Percentiles rank a stretch among this genome's conserved stretches.
These are phyloP conservation scores for Mortierella alpina DNA, from an alignment of 192 early-diverging fungal genomes.

Conservation along the genomic window DNA sequence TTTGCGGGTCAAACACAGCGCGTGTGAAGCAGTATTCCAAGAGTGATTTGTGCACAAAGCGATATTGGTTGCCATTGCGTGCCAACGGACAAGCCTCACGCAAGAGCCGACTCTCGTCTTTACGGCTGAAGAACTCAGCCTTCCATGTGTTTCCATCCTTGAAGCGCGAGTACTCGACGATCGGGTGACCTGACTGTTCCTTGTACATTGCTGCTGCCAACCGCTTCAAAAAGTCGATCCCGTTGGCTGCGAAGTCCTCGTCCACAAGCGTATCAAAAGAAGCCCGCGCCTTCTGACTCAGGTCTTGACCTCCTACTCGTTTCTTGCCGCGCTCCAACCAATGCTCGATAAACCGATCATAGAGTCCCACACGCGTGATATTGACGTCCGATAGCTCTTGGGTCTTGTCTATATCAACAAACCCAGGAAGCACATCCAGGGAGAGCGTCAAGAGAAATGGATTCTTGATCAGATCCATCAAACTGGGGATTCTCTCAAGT, in stretches of 20 bases:
- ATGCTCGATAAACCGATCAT: not conserved
- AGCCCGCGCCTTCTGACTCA: not conserved
- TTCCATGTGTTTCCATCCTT: not conserved
- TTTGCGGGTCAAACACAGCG: not conserved
- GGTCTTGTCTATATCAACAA: too few species aligned
- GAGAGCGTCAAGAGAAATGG: not conserved
- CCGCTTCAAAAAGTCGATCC: too few species aligned
- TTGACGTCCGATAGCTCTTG: too few species aligned
- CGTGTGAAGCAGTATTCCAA: not conserved
- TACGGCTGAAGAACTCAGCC: not conserved
- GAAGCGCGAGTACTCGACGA: not conserved
- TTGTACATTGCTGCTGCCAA: too few species aligned
- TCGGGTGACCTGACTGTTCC: not conserved
- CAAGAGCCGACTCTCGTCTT: not conserved
- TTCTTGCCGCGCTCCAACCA: not conserved
- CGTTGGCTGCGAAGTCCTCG: not conserved
- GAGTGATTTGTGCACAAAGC: not conserved
- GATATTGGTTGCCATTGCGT: not conserved
- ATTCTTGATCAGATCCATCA: not conserved
- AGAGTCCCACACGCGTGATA: too few species aligned
- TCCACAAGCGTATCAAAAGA: not conserved
- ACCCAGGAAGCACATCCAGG: not conserved
- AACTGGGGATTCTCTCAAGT: not conserved
- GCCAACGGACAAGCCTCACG: not conserved
- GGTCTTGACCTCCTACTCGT: not conserved